A percentile compares a stretch with the other conserved stretches of the same genome.
Conservation (phyloP, 768 basidiomycete species). For the Calocera cornea region DNA sequence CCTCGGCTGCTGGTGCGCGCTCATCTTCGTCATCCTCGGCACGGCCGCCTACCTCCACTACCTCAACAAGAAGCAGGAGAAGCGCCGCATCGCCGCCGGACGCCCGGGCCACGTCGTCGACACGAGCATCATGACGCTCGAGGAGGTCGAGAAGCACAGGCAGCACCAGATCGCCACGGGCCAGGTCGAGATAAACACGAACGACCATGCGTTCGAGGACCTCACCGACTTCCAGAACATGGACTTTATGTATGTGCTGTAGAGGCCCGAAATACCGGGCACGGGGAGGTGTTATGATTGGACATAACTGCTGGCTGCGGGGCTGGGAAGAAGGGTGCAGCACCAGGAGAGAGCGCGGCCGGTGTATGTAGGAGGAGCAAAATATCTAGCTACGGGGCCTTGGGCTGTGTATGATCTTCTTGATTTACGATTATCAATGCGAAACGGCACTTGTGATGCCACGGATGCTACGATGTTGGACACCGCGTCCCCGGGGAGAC, state of each 20-base stretch:
- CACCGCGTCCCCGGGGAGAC: too few species aligned
- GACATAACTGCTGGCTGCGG: too few species aligned
- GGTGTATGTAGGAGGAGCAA: neutral
- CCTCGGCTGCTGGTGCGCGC: conserved; percentile 30
- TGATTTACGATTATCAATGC: too few species aligned
- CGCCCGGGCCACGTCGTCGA: conserved; percentile 27
- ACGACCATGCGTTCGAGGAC: conserved; percentile 17
- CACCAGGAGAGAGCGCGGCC: too few species aligned
- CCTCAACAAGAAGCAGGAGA: conserved; percentile 30
- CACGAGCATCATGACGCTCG: conserved; percentile 24
- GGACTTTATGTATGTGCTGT: conserved; percentile 19
- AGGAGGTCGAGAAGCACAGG: conserved; percentile 20
- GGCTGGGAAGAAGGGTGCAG: neutral
- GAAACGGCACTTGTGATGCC: too few species aligned
- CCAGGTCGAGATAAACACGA: conserved; percentile 12
- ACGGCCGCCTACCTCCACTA: conserved; percentile 28
- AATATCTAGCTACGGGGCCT: neutral
- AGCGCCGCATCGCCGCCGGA: conserved; percentile 25
- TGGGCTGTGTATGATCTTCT: too few species aligned
- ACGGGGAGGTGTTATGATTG: too few species aligned
- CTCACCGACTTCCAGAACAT: conserved; percentile 20
- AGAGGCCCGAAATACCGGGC: neutral
- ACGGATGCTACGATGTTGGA: too few species aligned
- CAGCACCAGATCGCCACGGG: conserved; percentile 14
- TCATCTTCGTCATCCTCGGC: conserved; percentile 25